Evolutionary conservation across 78 protist genomes (phyloP).

Genomic region (Pigoraptor vietnamica): DNA sequence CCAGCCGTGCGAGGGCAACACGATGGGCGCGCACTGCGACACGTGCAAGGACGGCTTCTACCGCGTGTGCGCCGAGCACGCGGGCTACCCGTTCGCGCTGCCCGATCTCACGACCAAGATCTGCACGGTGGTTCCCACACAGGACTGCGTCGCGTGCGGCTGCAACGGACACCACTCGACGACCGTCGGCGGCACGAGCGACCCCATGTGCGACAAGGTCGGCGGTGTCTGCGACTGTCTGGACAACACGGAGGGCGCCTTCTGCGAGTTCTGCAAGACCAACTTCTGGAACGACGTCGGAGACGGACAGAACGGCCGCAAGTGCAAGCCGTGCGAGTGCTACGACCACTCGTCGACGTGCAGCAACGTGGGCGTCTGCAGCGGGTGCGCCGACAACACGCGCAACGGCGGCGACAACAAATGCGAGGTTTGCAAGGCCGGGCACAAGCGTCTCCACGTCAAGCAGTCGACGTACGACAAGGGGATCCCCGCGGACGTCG

Average conservation of each 20-base stretch:
- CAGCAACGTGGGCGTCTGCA: not conserved
- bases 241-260: not conserved
- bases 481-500: not conserved
- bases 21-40: not conserved
- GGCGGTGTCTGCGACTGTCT: not conserved
- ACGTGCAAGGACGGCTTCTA: not conserved
- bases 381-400: conserved; percentile 1
- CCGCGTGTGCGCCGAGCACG: not conserved
- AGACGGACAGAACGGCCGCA: not conserved
- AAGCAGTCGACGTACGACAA: not conserved
- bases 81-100: not conserved
- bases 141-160: not conserved
- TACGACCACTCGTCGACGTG: conserved; percentile 10
- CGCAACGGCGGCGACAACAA: not conserved
- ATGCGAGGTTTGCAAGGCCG: not conserved
- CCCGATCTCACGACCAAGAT: not conserved
- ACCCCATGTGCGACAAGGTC: not conserved
- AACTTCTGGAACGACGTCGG: not conserved
- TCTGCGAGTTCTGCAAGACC: not conserved
- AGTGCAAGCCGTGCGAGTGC: conserved; percentile 2
- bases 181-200: not conserved
- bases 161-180: not conserved
- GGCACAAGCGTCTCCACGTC: not conserved
- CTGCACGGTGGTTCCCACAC: not conserved
- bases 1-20: conserved; percentile 6